Conservation (phyloP, 768 basidiomycete genomes). For the Mycena epipterygia region DNA sequence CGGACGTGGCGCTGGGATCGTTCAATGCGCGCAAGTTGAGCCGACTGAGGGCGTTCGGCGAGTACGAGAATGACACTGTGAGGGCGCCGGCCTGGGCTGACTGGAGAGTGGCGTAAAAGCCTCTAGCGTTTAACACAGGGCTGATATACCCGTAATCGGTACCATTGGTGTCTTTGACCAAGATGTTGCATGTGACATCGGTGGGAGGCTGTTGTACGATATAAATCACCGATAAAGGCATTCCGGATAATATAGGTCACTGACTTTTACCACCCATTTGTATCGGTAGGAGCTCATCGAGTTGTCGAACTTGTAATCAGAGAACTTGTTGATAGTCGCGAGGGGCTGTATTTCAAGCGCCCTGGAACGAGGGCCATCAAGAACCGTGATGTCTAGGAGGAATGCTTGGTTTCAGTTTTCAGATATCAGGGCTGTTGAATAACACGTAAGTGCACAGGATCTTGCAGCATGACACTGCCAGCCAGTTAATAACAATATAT, state of each 20-base stretch:
- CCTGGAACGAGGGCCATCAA: too few species aligned
- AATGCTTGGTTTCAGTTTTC: too few species aligned
- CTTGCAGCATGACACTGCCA: too few species aligned
- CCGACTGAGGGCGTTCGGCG: background rate
- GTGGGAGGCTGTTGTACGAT: background rate
- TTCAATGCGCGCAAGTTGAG: slow-evolving; percentile 6
- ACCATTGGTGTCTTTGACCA: background rate
- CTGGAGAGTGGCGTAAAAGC: background rate
- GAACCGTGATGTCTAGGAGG: too few species aligned
- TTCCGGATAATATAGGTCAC: background rate
- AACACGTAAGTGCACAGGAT: too few species aligned
- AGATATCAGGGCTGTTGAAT: too few species aligned
- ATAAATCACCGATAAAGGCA: background rate
- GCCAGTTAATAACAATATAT: too few species aligned
- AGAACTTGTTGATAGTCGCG: background rate
- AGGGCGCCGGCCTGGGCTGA: background rate
- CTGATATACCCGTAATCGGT: slow-evolving; percentile 10
- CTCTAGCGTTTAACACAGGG: background rate
- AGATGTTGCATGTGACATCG: background rate
- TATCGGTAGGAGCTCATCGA: background rate
- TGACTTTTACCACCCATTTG: background rate
- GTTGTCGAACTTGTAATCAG: background rate
- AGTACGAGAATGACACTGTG: background rate
- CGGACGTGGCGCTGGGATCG: background rate
- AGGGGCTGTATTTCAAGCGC: background rate